A percentile compares a stretch with the other conserved stretches of the same genome.
phyloP scores from a whole-genome alignment of 1,284 basidiomycete species.

The Xerocomus nothofagi region DNA sequence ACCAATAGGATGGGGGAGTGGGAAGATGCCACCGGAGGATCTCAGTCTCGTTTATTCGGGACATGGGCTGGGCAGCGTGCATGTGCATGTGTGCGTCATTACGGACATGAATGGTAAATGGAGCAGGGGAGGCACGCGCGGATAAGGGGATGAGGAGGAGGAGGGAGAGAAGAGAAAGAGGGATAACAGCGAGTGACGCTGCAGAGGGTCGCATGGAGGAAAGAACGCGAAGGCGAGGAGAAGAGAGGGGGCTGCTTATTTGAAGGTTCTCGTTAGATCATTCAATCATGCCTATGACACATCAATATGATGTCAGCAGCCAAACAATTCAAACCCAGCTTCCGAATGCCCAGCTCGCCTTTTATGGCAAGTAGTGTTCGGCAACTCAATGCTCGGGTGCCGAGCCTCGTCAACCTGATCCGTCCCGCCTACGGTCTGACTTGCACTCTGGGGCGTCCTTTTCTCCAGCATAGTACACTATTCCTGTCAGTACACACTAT shows the following conservation, averaged over 20 bases:
- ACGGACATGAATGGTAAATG: conserved; percentile 18
- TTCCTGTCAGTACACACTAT: conserved; percentile 73
- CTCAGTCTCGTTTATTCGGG: conserved; percentile 72
- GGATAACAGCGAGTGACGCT: background rate
- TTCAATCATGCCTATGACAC: background rate
- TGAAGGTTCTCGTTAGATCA: conserved; percentile 1
- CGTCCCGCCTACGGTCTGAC: conserved; percentile 63
- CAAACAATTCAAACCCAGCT: no score
- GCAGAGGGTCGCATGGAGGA: conserved; percentile 12
- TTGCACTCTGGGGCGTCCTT: conserved; percentile 64
- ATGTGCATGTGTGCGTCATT: conserved; percentile 46
- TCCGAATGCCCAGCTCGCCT: no score
- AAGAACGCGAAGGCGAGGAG: background rate
- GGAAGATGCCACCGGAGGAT: conserved; percentile 60
- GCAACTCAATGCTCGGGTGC: no score
- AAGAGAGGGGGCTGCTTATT: conserved; percentile 9
- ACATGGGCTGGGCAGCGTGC: conserved; percentile 48
- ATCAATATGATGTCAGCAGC: background rate
- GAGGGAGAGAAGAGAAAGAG: background rate
- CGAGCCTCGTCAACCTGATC: no score
- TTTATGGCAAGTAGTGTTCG: no score
- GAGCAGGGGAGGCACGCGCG: conserved; percentile 15
- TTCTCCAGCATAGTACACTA: conserved; percentile 58
- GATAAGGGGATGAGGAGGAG: conserved; percentile 21
- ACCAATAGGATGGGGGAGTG: conserved; percentile 77